Conservation (phyloP, 164 flowering plant genomes). For the Annona squamosa region DNA sequence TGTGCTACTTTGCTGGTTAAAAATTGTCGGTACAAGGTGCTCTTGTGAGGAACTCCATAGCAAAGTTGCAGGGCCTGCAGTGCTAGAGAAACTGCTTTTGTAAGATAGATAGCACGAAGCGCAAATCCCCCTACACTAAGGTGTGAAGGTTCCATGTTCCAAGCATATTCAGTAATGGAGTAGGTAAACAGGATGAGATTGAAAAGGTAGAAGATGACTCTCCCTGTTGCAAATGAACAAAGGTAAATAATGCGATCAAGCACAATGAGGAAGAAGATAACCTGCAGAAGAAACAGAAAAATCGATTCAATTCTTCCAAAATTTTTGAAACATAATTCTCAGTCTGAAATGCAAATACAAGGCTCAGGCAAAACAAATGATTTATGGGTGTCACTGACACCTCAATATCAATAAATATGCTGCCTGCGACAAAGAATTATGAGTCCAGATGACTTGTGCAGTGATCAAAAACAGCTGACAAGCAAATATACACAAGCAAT, state of each 20-base stretch:
- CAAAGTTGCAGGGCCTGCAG: slow-evolving; percentile 90
- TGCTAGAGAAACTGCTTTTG: slow-evolving; percentile 76
- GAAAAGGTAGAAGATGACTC: slow-evolving; percentile 79
- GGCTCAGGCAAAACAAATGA: neutral
- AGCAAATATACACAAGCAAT: too few species aligned
- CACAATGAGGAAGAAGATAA: slow-evolving; percentile 87
- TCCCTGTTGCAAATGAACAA: slow-evolving; percentile 85
- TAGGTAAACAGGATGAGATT: slow-evolving; percentile 78
- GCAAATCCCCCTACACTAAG: slow-evolving; percentile 58
- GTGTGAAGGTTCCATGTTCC: slow-evolving; percentile 65
- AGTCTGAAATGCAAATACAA: neutral
- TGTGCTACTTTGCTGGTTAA: slow-evolving; percentile 74
- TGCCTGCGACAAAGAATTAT: neutral
- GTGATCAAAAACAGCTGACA: too few species aligned
- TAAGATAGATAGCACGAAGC: slow-evolving; percentile 88
- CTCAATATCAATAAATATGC: neutral
- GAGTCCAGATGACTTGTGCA: neutral
- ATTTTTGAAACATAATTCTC: neutral
- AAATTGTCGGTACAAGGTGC: slow-evolving; percentile 89
- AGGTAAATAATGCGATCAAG: slow-evolving; percentile 94
- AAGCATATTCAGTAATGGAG: slow-evolving; percentile 74
- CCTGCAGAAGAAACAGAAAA: slow-evolving; percentile 34
- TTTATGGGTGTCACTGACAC: neutral
- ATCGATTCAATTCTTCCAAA: neutral
- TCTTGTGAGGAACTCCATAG: slow-evolving; percentile 85